These are phyloP conservation scores for Cryphonectria carpinicola DNA, from an alignment of 2,329 filamentous ascomycete species.

Conservation along the genomic window DNA sequence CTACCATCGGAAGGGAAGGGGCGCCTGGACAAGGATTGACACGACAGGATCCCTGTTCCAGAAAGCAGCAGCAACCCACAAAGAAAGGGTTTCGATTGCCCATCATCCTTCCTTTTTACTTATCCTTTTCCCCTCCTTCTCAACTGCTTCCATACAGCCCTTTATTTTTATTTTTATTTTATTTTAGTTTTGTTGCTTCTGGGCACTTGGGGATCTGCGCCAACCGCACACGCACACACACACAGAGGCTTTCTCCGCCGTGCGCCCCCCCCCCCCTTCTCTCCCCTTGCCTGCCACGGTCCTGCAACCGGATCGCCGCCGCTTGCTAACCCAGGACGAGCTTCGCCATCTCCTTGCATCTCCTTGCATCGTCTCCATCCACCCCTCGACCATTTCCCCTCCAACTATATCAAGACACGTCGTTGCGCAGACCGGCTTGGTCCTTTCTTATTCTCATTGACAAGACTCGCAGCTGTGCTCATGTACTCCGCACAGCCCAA, in stretches of 20 bases:
- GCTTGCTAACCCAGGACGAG: conserved; percentile 41
- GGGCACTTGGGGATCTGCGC: conserved; percentile 43
- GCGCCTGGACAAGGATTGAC: conserved; percentile 24
- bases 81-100: conserved; percentile 29
- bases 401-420: conserved; percentile 68
- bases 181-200: not conserved
- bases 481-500: conserved; percentile 68
- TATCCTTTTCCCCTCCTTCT: conserved; percentile 29
- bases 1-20: conserved; percentile 3
- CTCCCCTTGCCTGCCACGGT: conserved; percentile 32
- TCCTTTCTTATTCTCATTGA: conserved; percentile 38
- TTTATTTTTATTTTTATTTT: not conserved
- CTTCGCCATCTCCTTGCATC: conserved; percentile 38
- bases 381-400: conserved; percentile 40
- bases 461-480: conserved; percentile 46
- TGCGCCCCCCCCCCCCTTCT: not conserved
- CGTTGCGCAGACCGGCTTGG: conserved; percentile 53
- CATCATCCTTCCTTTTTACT: conserved; percentile 22
- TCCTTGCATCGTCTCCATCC: conserved; percentile 33
- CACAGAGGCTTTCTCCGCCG: conserved; percentile 46
- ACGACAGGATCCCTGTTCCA: conserved; percentile 23
- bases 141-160: conserved; percentile 37
- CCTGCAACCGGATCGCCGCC: conserved; percentile 6
- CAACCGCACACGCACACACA: conserved; percentile 54
- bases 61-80: conserved; percentile 4